Evolutionary conservation across 352 stramenopile genomes (phyloP), one percentile per base, ranked within the genome.

Genomic region (Phytopythium kandeliae): DNA sequence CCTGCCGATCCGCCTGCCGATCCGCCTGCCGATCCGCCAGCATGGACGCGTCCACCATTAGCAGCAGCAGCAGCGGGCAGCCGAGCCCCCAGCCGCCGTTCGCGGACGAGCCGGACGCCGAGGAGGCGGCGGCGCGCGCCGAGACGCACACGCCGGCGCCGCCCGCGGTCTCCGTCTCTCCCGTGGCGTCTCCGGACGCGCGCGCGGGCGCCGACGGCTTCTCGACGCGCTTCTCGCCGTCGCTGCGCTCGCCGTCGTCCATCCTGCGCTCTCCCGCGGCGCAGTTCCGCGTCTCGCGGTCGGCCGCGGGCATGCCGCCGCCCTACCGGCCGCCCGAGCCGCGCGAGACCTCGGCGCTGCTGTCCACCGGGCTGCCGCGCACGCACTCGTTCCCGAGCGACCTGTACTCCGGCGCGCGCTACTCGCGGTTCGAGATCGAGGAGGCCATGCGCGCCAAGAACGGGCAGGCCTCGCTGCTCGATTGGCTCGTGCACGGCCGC

Each of bases 341-440:
- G 22, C 26, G 26, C 44, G 47, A 42, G 31, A 65, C 51, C 24
- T 51, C 49, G 22, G 60, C 53, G 13, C 80, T 84, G 60, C 57
- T 73, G 57, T 48, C 52, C 4, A 36, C 65, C 4, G 28, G 28
- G 38, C 67, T 89, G 17, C 61, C 74, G 56, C 78, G 80, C 57
- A 89, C 80, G n/a, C 71, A 92, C 56, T 92, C 80, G 54, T 88
- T 92, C 51, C 80, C 80, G 3, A 77, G 70, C 36, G 80, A 92
- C 35, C 40, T 92, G 33, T 92, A 87, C 67, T 87, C 78, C 3
- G 76, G 67, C 36, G 71, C 75, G 26, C 66, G 80, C 11, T 88
- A 86, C 58, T 81, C 73, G 22, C 75, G 80, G 21, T 92, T 92
- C 50, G 75, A 92, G 62, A 85, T 86, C 28, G 80, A 92, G 55